Conservation (phyloP, 768 basidiomycete species). For the Pleurotus citrinopileatus region DNA sequence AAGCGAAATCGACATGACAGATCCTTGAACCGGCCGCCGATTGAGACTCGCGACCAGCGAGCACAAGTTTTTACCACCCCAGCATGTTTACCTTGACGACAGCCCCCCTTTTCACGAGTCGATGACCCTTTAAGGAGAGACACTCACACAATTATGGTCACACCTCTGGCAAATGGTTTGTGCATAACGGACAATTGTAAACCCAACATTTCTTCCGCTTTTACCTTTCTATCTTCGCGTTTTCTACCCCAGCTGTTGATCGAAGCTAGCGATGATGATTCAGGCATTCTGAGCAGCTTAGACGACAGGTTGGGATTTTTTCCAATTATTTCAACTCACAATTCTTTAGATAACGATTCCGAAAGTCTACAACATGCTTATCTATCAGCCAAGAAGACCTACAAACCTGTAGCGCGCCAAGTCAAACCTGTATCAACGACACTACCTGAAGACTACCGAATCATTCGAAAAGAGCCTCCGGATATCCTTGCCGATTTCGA, state of each 20-base stretch:
- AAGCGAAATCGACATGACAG: not conserved
- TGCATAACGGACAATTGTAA: not conserved
- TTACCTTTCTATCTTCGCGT: too few species aligned
- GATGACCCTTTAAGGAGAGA: slow-evolving; percentile 3
- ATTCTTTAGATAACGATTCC: too few species aligned
- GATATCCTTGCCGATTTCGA: slow-evolving; percentile 21
- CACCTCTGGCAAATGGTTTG: too few species aligned
- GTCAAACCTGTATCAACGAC: slow-evolving; percentile 16
- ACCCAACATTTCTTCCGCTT: not conserved
- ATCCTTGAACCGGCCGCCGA: not conserved
- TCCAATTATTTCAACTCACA: too few species aligned
- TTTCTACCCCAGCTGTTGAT: too few species aligned
- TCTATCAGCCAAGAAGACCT: not conserved
- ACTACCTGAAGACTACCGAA: slow-evolving; percentile 19
- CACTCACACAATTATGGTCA: not conserved
- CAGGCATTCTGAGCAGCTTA: too few species aligned
- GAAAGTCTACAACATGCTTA: too few species aligned
- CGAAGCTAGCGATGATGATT: too few species aligned
- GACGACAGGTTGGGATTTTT: too few species aligned
- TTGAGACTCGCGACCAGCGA: not conserved
- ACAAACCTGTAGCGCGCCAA: slow-evolving; percentile 9
- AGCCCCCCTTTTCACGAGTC: slow-evolving; percentile 1
- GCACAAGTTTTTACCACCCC: not conserved
- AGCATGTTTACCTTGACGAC: not conserved
- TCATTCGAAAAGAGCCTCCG: slow-evolving; percentile 17